A percentile compares a stretch with the other conserved stretches of the same genome.
Conservation (phyloP, 805 yeast genomes). For the Groenewaldozyma salmanticensis region DNA sequence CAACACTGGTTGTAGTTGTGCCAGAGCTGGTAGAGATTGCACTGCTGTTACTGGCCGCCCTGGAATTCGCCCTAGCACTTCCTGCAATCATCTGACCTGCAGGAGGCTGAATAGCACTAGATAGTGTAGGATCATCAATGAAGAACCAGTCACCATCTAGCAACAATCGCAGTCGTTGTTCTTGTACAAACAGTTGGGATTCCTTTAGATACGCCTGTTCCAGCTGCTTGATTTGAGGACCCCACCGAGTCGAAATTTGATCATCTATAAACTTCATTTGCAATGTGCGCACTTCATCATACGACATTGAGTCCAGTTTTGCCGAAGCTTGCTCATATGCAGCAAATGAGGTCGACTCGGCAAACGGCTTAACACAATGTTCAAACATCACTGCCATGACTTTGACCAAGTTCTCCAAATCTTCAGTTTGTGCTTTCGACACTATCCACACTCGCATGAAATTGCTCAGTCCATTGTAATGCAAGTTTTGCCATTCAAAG, state of each 20-base stretch:
- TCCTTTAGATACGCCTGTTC: conserved; percentile 43
- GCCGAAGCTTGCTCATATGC: conserved; percentile 38
- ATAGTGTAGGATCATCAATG: conserved; percentile 41
- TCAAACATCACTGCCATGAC: conserved; percentile 33
- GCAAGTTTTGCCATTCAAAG: conserved; percentile 42
- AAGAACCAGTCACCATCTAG: conserved; percentile 78
- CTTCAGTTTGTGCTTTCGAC: conserved; percentile 44
- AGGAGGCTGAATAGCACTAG: conserved; percentile 3
- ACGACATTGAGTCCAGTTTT: conserved; percentile 34
- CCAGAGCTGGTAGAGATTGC: not conserved
- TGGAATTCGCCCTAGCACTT: too few relatives aligned
- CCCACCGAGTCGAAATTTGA: conserved; percentile 36
- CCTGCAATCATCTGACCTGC: not conserved
- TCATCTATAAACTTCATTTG: conserved; percentile 36
- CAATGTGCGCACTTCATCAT: conserved; percentile 41
- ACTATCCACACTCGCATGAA: conserved; percentile 57
- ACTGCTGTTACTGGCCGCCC: not conserved
- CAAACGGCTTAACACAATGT: conserved; percentile 17
- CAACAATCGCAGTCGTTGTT: conserved; percentile 61
- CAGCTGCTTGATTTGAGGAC: conserved; percentile 37
- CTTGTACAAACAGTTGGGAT: conserved; percentile 60
- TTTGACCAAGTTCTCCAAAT: conserved; percentile 41
- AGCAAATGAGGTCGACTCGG: conserved; percentile 13
- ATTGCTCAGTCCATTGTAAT: conserved; percentile 46
- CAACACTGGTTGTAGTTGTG: conserved; percentile 4